phyloP scores from a whole-genome alignment of 2,329 filamentous ascomycete genomes.

The Colletotrichum godetiae region DNA sequence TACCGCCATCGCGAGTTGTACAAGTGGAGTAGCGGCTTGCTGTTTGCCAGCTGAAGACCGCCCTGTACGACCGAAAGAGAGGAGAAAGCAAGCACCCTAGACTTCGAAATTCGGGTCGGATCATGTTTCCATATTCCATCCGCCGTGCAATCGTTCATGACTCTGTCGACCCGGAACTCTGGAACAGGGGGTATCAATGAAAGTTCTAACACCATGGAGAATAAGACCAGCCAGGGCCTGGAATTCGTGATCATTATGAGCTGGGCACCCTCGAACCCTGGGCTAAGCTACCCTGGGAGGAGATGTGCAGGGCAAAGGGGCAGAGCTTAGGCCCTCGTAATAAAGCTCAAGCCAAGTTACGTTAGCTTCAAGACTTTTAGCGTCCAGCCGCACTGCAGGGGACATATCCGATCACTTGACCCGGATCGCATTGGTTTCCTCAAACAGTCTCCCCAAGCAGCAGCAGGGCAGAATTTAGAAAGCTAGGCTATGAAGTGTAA shows the following conservation, averaged over 20 bases:
- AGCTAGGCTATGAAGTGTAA: background rate
- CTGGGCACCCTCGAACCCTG: background rate
- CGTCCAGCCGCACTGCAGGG: conserved; percentile 33
- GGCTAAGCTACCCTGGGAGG: background rate
- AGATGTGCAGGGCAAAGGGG: background rate
- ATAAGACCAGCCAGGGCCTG: background rate
- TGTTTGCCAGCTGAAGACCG: background rate
- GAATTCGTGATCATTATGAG: background rate
- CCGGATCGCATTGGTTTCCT: background rate
- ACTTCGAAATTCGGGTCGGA: background rate
- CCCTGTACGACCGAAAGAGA: conserved; percentile 11
- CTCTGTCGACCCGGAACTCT: background rate
- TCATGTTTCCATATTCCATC: background rate
- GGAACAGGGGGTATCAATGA: background rate
- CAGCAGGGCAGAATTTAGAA: conserved; percentile 1
- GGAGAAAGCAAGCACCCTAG: background rate
- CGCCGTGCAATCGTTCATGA: background rate
- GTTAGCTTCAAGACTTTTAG: conserved; percentile 7
- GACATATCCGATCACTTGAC: conserved; percentile 1
- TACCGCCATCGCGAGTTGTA: background rate
- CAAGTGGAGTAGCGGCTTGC: background rate
- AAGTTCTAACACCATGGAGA: background rate
- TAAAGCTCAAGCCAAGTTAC: conserved; percentile 1
- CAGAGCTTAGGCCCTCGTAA: background rate
- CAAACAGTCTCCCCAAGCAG: background rate